Evolutionary conservation across 176 grass and related monocot species (phyloP), one percentile per base, ranked within the genome.

Genomic region (Olyra latifolia): DNA sequence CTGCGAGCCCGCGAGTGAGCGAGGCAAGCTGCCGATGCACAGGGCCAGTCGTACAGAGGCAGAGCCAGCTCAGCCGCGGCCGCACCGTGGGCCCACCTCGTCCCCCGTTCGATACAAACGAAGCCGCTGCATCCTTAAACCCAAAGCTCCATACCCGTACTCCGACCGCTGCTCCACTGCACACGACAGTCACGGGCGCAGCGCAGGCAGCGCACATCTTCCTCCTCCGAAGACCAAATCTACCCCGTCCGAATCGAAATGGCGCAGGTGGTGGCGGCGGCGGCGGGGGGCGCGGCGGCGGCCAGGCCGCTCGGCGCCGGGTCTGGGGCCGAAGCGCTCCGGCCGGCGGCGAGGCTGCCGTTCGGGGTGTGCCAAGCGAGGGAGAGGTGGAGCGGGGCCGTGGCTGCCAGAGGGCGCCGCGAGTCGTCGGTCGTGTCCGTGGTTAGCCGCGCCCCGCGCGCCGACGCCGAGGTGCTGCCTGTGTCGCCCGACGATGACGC

Each of bases 231-330:
- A 49, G 43, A 16, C 69, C 35, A 24, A 66, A 40, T 41, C 78
- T 44, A 1, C 42, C 28, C 49, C 6, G 15, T 6, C 60, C 57
- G 32, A 25, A 27, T 62, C 56, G 56, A 75, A 45, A 97, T 97
- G 94, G 91, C 91, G 71, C 94, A 89, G 78, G 60, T 91, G 87
- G 88, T 65, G 64, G 90, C 79, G 5, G 89, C 85, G 79, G 46
- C 84, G 10, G 77, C 73, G 50, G 39, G 71, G 35, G 71, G 65
- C 44, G 66, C 74, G 55, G 72, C 66, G 14, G 38, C 49, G 13
- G 66, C 58, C 50, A 83, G 76, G 83, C 29, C 72, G 40, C 69
- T 72, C 57, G 71, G 55, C 59, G 43, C 64, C 27, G 52, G 75
- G 54, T 93, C 86, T 76, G 83, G 72, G 20, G n/a, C 24, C 35